These are phyloP conservation scores for Calycina herbarum DNA, from an alignment of 2,329 filamentous ascomycete genomes.

Conservation along the genomic window DNA sequence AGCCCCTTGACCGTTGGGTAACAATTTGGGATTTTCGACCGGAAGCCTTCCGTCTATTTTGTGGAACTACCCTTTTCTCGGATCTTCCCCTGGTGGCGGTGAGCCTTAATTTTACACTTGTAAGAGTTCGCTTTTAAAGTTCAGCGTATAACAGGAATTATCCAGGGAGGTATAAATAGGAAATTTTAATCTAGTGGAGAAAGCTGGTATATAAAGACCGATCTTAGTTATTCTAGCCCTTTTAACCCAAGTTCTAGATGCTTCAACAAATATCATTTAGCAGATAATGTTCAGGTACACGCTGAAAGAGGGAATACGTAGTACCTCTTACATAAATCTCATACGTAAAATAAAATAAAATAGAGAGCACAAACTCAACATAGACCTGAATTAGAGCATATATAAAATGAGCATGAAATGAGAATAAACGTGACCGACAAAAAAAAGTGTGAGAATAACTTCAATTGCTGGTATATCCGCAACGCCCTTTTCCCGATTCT, in stretches of 20 bases:
- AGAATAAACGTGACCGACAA: not conserved
- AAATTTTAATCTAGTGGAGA: not conserved
- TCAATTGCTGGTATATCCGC: conserved; percentile 5
- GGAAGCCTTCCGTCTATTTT: not conserved
- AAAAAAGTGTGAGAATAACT: conserved; percentile 8
- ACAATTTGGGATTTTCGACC: not conserved
- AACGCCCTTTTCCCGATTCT: not conserved
- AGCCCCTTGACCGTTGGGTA: not conserved
- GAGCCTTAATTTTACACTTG: not conserved
- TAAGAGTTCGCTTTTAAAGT: not conserved
- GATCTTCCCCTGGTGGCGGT: not conserved
- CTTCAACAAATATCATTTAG: no score
- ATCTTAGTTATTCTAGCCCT: no score
- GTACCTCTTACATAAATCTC: no score
- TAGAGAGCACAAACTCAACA: no score
- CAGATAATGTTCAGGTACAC: no score
- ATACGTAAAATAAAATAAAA: no score
- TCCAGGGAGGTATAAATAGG: not conserved
- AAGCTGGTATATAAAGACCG: not conserved
- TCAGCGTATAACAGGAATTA: not conserved
- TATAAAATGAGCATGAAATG: not conserved
- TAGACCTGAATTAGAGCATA: not conserved
- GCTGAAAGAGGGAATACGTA: no score
- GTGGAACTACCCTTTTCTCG: not conserved
- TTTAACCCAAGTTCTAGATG: no score